A percentile compares a stretch with the other conserved stretches of the same genome.
These are phyloP conservation scores for Saccharomycopsis babjevae DNA, from an alignment of 805 yeast species.

Conservation along the genomic window DNA sequence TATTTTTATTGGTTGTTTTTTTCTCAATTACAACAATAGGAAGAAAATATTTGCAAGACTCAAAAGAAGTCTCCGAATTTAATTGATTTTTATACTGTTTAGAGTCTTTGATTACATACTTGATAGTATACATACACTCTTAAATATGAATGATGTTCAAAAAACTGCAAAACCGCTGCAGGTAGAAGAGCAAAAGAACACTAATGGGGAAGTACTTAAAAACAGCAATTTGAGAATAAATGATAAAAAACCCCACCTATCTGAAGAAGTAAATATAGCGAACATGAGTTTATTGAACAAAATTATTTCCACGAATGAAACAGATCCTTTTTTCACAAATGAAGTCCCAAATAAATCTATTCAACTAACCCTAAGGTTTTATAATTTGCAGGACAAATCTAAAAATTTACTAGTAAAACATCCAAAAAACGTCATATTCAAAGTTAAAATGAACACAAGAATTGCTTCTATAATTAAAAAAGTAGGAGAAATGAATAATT, in stretches of 20 bases:
- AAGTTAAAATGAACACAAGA: conserved; percentile 7
- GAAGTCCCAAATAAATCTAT: background rate
- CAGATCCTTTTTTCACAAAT: background rate
- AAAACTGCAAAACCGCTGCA: background rate
- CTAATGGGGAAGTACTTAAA: background rate
- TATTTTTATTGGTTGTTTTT: too few relatives aligned
- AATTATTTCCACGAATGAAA: background rate
- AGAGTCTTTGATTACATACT: background rate
- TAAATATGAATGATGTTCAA: background rate
- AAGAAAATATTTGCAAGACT: too few relatives aligned
- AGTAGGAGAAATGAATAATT: conserved; percentile 6
- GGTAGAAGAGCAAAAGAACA: background rate
- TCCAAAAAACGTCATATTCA: conserved; percentile 8
- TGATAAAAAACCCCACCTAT: background rate
- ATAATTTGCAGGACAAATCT: conserved; percentile 5
- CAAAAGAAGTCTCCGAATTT: too few relatives aligned
- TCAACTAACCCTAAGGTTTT: conserved; percentile 11
- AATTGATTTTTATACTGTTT: too few relatives aligned
- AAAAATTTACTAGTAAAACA: conserved; percentile 3
- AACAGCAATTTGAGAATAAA: background rate
- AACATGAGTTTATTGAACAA: background rate
- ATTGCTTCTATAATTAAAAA: conserved; percentile 12
- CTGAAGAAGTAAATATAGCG: background rate
- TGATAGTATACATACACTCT: background rate
- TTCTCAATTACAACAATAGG: too few relatives aligned